phyloP scores from a whole-genome alignment of 768 basidiomycete genomes.

The Mycena rosella region DNA sequence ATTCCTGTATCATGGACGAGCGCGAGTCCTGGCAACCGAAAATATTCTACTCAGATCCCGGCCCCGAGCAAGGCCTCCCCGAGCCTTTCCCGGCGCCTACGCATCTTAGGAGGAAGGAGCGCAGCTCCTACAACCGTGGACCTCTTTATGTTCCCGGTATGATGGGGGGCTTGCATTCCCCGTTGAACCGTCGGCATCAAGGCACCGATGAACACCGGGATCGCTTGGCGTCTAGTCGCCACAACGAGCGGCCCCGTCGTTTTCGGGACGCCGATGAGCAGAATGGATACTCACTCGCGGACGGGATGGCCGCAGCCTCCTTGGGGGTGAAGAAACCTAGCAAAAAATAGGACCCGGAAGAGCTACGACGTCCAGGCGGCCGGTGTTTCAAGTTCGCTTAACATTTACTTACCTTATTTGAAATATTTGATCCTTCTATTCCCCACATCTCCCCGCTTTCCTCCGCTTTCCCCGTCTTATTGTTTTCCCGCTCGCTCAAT shows the following conservation, averaged over 20 bases:
- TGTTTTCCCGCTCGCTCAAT: background rate
- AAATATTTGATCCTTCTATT: conserved; percentile 17
- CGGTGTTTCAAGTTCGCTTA: conserved; percentile 9
- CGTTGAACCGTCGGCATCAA: conserved; percentile 23
- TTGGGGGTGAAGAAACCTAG: conserved; percentile 18
- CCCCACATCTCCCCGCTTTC: background rate
- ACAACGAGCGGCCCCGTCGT: conserved; percentile 33
- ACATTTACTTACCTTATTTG: conserved; percentile 31
- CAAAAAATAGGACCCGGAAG: conserved; percentile 26
- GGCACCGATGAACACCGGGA: conserved; percentile 26
- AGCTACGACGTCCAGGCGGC: background rate
- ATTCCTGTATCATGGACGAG: conserved; percentile 70
- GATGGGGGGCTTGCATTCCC: conserved; percentile 33
- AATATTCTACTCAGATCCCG: conserved; percentile 82
- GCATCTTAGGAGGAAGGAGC: conserved; percentile 83
- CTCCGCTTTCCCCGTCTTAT: background rate
- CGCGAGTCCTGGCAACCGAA: conserved; percentile 86
- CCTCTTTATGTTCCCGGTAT: conserved; percentile 72
- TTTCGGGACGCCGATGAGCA: conserved; percentile 30
- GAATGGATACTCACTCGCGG: conserved; percentile 7
- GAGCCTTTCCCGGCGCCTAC: conserved; percentile 89
- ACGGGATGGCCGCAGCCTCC: conserved; percentile 21
- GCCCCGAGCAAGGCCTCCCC: conserved; percentile 77
- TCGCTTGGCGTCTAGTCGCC: conserved; percentile 16
- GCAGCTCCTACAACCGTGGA: conserved; percentile 84